phyloP scores from a whole-genome alignment of 2,329 filamentous ascomycete genomes.

The Metarhizium humberi region DNA sequence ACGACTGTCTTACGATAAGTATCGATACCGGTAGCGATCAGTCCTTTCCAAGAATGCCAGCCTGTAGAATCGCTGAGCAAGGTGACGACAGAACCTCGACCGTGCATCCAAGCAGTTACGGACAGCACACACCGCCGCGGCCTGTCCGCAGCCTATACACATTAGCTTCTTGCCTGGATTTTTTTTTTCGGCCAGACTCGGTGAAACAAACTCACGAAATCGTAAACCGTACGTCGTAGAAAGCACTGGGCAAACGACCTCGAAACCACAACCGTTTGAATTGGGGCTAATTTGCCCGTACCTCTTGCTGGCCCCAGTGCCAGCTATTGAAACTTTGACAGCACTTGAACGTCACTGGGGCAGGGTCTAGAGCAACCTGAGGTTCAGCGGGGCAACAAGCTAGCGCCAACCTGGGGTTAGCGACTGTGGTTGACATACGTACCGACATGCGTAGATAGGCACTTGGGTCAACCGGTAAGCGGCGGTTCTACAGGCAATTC shows the following conservation, averaged over 20 bases:
- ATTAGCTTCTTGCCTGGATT: no score
- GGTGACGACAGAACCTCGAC: neutral
- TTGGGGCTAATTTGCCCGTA: neutral
- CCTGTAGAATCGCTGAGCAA: neutral
- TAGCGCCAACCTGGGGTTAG: neutral
- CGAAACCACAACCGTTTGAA: neutral
- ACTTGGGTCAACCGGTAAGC: no score
- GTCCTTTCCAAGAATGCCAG: neutral
- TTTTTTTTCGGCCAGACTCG: no score
- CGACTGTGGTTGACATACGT: no score
- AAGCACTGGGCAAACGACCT: no score
- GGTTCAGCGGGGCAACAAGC: neutral
- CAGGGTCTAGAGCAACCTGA: constrained; percentile 2
- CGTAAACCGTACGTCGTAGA: no score
- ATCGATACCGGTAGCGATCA: no score
- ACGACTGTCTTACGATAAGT: constrained; percentile 1
- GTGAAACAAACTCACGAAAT: no score
- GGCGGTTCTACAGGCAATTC: no score
- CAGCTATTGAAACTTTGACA: neutral
- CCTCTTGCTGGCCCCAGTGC: neutral
- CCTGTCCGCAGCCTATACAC: neutral
- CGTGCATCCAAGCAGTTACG: neutral
- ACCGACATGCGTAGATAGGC: no score
- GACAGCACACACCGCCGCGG: no score
- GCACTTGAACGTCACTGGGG: neutral